phyloP scores from a whole-genome alignment of 306 rosid genomes.

The Neltuma alba region DNA sequence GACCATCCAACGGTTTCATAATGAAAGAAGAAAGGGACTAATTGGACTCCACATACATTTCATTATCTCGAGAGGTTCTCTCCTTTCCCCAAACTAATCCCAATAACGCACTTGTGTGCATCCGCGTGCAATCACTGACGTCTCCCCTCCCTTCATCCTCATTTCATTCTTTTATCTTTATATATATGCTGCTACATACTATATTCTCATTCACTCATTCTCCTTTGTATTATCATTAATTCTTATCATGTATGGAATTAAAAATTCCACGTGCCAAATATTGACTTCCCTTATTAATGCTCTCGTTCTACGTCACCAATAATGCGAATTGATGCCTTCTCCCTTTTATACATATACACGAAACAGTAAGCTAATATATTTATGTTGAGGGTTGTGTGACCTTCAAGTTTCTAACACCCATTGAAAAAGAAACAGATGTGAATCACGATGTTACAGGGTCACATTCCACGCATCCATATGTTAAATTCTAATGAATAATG shows the following conservation, averaged over 20 bases:
- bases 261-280: constrained; percentile 28
- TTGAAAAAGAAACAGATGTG: constrained; percentile 12
- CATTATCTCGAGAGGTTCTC: background rate
- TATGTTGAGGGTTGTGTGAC: constrained; percentile 13
- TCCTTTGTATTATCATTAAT: background rate
- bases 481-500: background rate
- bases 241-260: background rate
- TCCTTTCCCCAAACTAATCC: constrained; percentile 35
- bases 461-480: constrained; percentile 10
- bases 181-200: background rate
- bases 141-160: constrained; percentile 1
- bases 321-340: background rate
- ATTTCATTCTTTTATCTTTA: background rate
- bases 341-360: background rate
- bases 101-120: constrained; percentile 14
- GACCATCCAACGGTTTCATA: constrained; percentile 1
- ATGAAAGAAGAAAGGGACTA: background rate
- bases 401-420: background rate
- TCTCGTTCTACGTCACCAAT: constrained; percentile 23
- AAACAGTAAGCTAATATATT: background rate
- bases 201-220: background rate
- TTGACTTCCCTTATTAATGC: constrained; percentile 8
- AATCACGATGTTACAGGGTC: constrained; percentile 24
- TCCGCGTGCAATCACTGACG: constrained; percentile 40
- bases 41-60: background rate